A percentile compares a stretch with the other conserved stretches of the same genome.
Evolutionary conservation across 345 rosid species (phyloP).

Genomic region (Combretum micranthum): DNA sequence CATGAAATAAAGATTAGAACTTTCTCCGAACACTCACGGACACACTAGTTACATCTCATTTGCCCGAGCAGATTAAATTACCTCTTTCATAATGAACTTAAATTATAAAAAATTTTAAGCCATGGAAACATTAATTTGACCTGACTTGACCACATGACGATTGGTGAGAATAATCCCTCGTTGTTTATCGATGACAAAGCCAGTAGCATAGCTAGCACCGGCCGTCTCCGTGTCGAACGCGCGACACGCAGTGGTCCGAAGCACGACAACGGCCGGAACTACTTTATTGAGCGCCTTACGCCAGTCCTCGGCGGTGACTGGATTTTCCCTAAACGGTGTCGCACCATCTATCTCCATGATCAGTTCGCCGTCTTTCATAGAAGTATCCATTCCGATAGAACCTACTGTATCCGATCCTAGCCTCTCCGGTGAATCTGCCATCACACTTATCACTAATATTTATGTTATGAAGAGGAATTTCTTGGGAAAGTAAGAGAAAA

Average conservation of each 20-base stretch:
- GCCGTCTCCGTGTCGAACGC: constrained; percentile 89
- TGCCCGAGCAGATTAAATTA: too few species aligned
- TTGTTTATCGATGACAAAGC: constrained; percentile 81
- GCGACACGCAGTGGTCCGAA: constrained; percentile 77
- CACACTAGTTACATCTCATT: too few species aligned
- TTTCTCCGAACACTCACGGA: too few species aligned
- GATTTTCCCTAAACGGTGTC: constrained; percentile 39
- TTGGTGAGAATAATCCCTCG: constrained; percentile 94
- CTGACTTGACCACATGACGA: constrained; percentile 93
- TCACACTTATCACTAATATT: too few species aligned
- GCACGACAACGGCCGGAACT: constrained; percentile 87
- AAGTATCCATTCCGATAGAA: constrained; percentile 30
- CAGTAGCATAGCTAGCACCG: constrained; percentile 75
- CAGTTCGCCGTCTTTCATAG: constrained; percentile 44
- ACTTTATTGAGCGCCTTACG: constrained; percentile 59
- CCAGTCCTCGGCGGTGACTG: constrained; percentile 85
- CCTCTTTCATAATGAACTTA: too few species aligned
- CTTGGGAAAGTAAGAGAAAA: constrained; percentile 2
- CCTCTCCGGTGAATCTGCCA: constrained; percentile 53
- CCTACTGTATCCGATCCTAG: constrained; percentile 36
- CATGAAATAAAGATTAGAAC: too few species aligned
- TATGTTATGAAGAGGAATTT: neutral
- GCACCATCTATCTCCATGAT: constrained; percentile 52
- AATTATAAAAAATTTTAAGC: too few species aligned
- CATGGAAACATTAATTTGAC: constrained; percentile 14